Evolutionary conservation across 148 eudicot genomes (phyloP).

Genomic region (Fagopyrum esculentum): DNA sequence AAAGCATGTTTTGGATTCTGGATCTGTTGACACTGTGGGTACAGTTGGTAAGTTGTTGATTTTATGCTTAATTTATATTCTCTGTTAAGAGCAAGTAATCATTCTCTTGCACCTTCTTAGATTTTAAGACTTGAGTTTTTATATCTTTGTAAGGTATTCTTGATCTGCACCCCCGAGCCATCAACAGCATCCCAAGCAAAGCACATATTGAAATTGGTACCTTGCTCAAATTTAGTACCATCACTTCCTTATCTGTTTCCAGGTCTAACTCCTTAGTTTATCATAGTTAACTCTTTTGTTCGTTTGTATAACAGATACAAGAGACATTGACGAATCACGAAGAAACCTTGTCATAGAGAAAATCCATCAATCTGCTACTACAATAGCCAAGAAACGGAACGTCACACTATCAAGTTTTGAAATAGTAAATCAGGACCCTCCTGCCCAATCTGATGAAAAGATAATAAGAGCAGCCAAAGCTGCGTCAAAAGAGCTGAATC

Average conservation of each 20-base stretch:
- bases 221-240: background rate
- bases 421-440: conserved; percentile 94
- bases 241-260: background rate
- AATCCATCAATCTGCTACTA: conserved; percentile 64
- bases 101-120: background rate
- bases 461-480: conserved; percentile 73
- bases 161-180: conserved; percentile 90
- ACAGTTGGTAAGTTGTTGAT: conserved; percentile 59
- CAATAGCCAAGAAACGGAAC: conserved; percentile 65
- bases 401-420: conserved; percentile 68
- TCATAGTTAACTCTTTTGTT: background rate
- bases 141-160: conserved; percentile 54
- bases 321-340: conserved; percentile 80
- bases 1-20: conserved; percentile 80
- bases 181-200: conserved; percentile 98
- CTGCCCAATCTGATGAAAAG: conserved; percentile 63
- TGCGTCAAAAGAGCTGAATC: conserved; percentile 60
- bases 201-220: conserved; percentile 89
- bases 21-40: conserved; percentile 90
- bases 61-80: background rate
- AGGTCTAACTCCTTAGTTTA: background rate
- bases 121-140: background rate
- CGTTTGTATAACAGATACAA: conserved; percentile 43
- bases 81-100: background rate
- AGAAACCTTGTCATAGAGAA: conserved; percentile 72